Conservation (phyloP, 352 stramenopile species). For the Phytopythium mirpurense region DNA sequence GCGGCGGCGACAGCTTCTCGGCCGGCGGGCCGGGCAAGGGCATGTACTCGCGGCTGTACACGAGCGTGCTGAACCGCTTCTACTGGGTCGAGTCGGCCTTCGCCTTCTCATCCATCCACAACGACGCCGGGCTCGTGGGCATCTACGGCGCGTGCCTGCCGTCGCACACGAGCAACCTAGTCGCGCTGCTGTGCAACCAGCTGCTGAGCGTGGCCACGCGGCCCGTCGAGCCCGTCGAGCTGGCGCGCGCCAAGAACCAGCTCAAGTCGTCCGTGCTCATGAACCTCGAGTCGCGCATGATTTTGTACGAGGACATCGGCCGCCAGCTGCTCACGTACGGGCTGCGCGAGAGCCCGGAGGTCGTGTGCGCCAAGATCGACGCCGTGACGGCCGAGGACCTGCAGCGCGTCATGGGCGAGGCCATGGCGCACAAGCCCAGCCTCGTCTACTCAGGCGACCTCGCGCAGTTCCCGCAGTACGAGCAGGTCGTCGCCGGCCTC, state of each 20-base stretch:
- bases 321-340: constrained; percentile 97
- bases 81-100: constrained; percentile 98
- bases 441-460: constrained; percentile 84
- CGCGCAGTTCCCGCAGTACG: constrained; percentile 73
- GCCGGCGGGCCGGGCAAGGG: constrained; percentile 98
- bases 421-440: constrained; percentile 74
- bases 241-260: constrained; percentile 97
- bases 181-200: constrained; percentile 92
- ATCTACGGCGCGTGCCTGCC: constrained; percentile 89
- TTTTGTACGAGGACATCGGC: constrained; percentile 99
- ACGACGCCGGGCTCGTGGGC: constrained; percentile 92
- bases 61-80: constrained; percentile 96
- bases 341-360: constrained; percentile 84
- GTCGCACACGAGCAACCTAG: constrained; percentile 88
- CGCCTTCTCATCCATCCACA: constrained; percentile 95
- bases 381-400: constrained; percentile 82
- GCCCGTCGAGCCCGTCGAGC: constrained; percentile 79
- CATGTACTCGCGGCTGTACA: constrained; percentile 99
- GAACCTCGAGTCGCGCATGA: constrained; percentile 97
- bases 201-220: constrained; percentile 85
- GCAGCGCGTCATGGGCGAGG: constrained; percentile 68
- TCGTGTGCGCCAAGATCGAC: constrained; percentile 87
- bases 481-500: constrained; percentile 72
- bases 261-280: constrained; percentile 99
- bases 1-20: constrained; percentile 97